These are phyloP conservation scores for Candida buenavistaensis DNA, from an alignment of 1,139 yeast genomes.

Conservation along the genomic window DNA sequence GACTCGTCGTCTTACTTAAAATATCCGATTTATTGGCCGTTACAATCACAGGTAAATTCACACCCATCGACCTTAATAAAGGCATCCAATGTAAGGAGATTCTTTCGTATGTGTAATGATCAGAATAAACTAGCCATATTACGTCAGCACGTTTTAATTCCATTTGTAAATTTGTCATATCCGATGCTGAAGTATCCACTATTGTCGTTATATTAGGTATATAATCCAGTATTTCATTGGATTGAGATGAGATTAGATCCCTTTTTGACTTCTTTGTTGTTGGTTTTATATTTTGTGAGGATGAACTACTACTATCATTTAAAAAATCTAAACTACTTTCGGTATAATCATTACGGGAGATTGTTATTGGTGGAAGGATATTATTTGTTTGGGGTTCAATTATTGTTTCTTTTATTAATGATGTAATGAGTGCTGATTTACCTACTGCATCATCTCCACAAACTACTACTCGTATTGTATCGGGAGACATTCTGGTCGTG, in stretches of 20 bases:
- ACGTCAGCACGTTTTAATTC: slow-evolving; percentile 88
- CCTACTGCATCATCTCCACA: slow-evolving; percentile 98
- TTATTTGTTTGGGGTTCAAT: slow-evolving; percentile 57
- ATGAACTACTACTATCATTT: background rate
- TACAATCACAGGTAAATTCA: slow-evolving; percentile 85
- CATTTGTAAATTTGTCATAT: slow-evolving; percentile 56
- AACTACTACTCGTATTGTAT: slow-evolving; percentile 71
- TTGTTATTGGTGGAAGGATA: slow-evolving; percentile 79
- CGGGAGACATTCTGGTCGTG: slow-evolving; percentile 35
- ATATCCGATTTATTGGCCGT: slow-evolving; percentile 82
- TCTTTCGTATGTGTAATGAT: slow-evolving; percentile 91
- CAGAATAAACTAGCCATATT: slow-evolving; percentile 89
- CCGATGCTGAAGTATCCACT: slow-evolving; percentile 77
- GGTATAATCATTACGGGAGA: slow-evolving; percentile 45
- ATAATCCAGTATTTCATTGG: slow-evolving; percentile 33
- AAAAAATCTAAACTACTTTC: slow-evolving; percentile 28
- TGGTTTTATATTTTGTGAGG: no score
- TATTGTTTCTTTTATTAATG: slow-evolving; percentile 79
- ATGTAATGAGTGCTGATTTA: slow-evolving; percentile 71
- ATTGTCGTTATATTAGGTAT: slow-evolving; percentile 71
- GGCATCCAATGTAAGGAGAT: slow-evolving; percentile 94
- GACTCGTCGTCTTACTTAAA: slow-evolving; percentile 9
- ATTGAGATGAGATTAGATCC: no score
- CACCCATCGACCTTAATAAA: slow-evolving; percentile 85
- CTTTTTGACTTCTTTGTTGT: no score